Percentiles rank a stretch among this genome's conserved stretches.
phyloP scores from a whole-genome alignment of 106 monocot genomes.

The Agapanthus africanus region DNA sequence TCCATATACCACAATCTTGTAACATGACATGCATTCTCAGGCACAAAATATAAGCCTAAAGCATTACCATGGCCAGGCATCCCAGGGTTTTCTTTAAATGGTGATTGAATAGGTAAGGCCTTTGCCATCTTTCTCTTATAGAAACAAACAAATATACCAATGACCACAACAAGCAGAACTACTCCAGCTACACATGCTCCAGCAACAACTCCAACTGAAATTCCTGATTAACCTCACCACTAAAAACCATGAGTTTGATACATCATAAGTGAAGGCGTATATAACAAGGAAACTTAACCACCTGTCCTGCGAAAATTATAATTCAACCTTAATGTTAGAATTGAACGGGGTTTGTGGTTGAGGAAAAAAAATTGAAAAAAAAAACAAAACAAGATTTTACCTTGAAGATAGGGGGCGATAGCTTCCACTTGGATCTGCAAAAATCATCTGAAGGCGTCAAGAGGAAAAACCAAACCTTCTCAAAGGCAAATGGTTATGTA shows the following conservation, averaged over 20 bases:
- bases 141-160: constrained; percentile 26
- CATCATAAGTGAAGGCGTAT: not conserved
- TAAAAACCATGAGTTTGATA: not conserved
- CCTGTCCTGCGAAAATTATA: constrained; percentile 1
- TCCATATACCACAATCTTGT: not conserved
- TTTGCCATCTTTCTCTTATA: constrained; percentile 47
- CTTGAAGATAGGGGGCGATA: constrained; percentile 44
- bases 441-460: not conserved
- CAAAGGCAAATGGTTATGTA: not conserved
- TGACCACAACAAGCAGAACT: constrained; percentile 20
- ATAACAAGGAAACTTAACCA: not conserved
- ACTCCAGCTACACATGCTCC: constrained; percentile 57
- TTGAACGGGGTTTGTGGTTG: not conserved
- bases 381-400: constrained; percentile 14
- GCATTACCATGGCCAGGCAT: constrained; percentile 22
- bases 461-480: not conserved
- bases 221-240: constrained; percentile 19
- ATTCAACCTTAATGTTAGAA: not conserved
- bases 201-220: constrained; percentile 56
- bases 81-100: constrained; percentile 14
- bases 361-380: not conserved
- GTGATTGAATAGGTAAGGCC: constrained; percentile 13
- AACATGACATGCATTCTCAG: not conserved
- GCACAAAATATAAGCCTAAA: not conserved
- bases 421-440: constrained; percentile 55